phyloP scores from a whole-genome alignment of 352 stramenopile genomes.

The Globisporangium paroecandrum region DNA sequence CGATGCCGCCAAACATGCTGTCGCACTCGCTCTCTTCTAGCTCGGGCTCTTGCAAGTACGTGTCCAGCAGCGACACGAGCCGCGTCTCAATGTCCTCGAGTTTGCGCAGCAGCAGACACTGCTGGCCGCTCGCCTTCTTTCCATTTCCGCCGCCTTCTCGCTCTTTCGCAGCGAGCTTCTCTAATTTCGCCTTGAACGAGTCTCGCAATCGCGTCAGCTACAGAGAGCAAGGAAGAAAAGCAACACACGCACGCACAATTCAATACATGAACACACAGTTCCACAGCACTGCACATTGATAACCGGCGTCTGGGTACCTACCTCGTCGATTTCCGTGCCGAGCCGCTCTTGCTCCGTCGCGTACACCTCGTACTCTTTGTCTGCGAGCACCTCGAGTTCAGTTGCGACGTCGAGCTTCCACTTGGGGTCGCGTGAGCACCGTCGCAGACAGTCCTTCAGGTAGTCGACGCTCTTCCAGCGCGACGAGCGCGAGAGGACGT shows the following conservation, averaged over 20 bases:
- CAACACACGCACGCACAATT: neutral
- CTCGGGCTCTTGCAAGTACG: conserved; percentile 54
- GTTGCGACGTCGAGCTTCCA: conserved; percentile 73
- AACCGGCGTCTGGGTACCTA: conserved; percentile 4
- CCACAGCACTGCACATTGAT: neutral
- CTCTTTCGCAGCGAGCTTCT: conserved; percentile 21
- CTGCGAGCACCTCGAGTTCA: conserved; percentile 70
- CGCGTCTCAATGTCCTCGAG: conserved; percentile 80
- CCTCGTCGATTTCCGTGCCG: conserved; percentile 78
- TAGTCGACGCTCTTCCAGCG: conserved; percentile 82
- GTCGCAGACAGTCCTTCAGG: conserved; percentile 70
- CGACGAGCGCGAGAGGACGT: conserved; percentile 49
- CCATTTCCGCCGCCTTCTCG: neutral
- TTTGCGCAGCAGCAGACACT: conserved; percentile 67
- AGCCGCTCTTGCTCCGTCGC: conserved; percentile 41
- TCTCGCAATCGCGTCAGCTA: conserved; percentile 61
- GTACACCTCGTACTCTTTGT: conserved; percentile 53
- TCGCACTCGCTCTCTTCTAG: conserved; percentile 47
- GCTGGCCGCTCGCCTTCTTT: conserved; percentile 25
- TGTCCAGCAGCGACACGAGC: conserved; percentile 52
- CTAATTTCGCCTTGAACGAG: conserved; percentile 64
- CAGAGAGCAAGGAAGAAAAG: neutral
- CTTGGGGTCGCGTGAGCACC: conserved; percentile 71
- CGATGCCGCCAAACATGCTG: conserved; percentile 34
- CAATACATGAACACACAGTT: neutral